These are phyloP conservation scores for Beauveria bassiana DNA, from an alignment of 2,329 filamentous ascomycete genomes.

Conservation along the genomic window DNA sequence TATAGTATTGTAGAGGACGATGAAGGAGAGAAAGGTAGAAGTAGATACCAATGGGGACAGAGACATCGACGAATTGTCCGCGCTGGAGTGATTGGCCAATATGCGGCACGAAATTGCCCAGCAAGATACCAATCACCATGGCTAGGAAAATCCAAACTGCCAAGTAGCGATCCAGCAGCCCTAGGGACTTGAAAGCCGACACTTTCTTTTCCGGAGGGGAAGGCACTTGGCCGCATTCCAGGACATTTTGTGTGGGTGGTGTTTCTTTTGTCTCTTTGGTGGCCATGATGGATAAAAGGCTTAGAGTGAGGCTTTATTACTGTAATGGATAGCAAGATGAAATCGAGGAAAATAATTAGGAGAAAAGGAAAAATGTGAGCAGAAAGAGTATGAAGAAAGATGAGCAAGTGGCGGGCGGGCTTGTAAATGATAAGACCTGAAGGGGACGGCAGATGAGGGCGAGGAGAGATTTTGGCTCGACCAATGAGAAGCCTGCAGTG, in stretches of 20 bases:
- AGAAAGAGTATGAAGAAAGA: not conserved
- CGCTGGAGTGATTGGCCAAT: constrained; percentile 52
- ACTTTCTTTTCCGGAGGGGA: constrained; percentile 12
- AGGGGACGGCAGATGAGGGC: not conserved
- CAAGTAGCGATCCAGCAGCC: constrained; percentile 48
- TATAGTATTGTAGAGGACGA: not conserved
- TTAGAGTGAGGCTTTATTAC: too few species aligned
- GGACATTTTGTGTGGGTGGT: not conserved
- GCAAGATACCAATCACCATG: constrained; percentile 61
- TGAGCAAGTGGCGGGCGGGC: not conserved
- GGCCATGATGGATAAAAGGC: not conserved
- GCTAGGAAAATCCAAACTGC: constrained; percentile 65
- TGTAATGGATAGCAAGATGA: too few species aligned
- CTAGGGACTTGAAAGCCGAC: constrained; percentile 40
- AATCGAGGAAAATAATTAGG: not conserved
- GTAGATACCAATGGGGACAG: constrained; percentile 47
- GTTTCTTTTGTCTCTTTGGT: not conserved
- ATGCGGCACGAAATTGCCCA: constrained; percentile 59
- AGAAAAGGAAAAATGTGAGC: not conserved
- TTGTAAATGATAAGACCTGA: not conserved
- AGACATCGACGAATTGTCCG: constrained; percentile 57
- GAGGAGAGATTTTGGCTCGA: not conserved
- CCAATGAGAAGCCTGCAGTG: constrained; percentile 4
- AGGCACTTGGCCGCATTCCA: not conserved
- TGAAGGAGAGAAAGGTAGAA: too few species aligned